Evolutionary conservation across 352 stramenopile species (phyloP), one percentile per base, ranked within the genome.

Genomic region (Phytophthora sojae): DNA sequence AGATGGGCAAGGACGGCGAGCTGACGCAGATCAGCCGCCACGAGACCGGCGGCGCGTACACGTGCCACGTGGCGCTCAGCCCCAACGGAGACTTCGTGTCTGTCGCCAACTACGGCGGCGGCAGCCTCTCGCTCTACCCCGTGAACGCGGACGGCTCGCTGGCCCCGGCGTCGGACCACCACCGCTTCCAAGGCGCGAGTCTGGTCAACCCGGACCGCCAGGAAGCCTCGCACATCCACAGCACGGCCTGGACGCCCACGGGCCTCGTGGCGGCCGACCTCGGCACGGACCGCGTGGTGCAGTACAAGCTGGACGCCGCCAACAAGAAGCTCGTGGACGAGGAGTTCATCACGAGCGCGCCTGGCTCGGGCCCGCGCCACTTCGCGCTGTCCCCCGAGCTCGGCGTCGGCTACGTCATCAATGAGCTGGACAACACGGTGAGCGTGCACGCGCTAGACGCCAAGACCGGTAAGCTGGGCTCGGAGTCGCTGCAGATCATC

Each of bases 161-260:
- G 19, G 64, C 39, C 5, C 52, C 70, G 9, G 67, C 75, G 0
- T 78, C 74, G 7, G 80, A 91, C 66, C 60, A 85, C 39, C 76
- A 88, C 44, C 53, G 70, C 35, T 92, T 87, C 55, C 25, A 75
- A 6, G 82, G 81, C 4, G 61, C 68, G 15, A 91, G 80, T 47
- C 45, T 79, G 19, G 86, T 74, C 8, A 76, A 83, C 25, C 80
- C 83, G 0, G 81, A 89, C 44, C 86, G 87, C 35, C 89, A 94
- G 64, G 86, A 96, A 42, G 87, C 85, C 3, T 74, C 89, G 0
- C 89, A 96, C 62, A 64, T 93, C 47, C 89, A 96, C 75, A 94
- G 86, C 62, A 85, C 84, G 30, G 85, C 71, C n/a, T 96, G 86
- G 87, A 75, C 82, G 12, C 59, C 73, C 45, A 68, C 69, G 15